Evolutionary conservation across 2,329 filamentous ascomycete genomes (phyloP), one percentile per base, ranked within the genome.

Genomic region (Epichloe hybrida): DNA sequence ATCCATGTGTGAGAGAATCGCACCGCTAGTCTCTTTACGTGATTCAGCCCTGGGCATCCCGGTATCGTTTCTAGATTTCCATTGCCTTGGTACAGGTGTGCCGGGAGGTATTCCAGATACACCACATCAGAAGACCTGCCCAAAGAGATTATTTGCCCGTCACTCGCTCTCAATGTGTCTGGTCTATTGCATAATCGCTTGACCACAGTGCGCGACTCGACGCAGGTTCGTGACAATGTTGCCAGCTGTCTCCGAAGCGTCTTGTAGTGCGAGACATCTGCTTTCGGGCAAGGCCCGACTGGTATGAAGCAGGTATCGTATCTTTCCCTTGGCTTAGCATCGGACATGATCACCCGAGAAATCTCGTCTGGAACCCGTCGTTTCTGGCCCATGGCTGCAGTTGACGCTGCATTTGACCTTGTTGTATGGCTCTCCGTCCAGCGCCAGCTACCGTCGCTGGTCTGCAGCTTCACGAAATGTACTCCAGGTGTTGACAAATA

Each of bases 1-100:
- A 67, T 61, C 71, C 71, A 74, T 31, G 62, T 62, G 46, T 69
- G 66, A 45, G 65, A 68, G 53, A 70, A 73, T 9, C 66, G 68
- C 11, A 74, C 57, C 5, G 70, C 71, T 4, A 72, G 60, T 20
- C 64, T 66, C 13, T 65, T 65, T 40, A 73, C 61, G 20, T 62
- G 55, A 2, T 61, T 59, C 7, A 69, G 54, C 1, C 56, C 60
- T 7, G 57, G 46, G 38, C 65, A 69, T 11, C 54, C 42, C 5
- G 66, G 52, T 5, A 54, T 40, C 48, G 58, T 55, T 9, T 55
- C 54, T 45, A 69, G 59, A 39, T 55, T 59, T 48, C 58, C 59
- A 2, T 57, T 57, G 9, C 52, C 55, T 43, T 62, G 56, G 46
- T 63, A 66, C 21, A 61, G 50, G 4, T 61, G 57, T 1, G 54